These are phyloP conservation scores for Chernovozyma sophiae-reginae DNA, from an alignment of 1,139 yeast species.

Conservation along the genomic window DNA sequence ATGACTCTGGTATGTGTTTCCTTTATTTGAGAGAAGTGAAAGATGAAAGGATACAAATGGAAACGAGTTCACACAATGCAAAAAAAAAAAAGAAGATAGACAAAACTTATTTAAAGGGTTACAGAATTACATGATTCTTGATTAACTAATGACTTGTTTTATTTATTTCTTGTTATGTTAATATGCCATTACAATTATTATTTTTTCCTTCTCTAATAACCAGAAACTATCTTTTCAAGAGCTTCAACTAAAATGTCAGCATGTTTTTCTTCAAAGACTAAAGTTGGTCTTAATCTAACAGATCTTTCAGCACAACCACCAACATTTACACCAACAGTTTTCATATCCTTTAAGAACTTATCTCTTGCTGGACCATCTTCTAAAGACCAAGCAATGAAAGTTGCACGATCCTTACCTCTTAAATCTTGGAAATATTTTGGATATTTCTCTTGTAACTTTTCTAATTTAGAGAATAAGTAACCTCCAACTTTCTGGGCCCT, in stretches of 20 bases:
- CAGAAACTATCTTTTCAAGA: slow-evolving; percentile 45
- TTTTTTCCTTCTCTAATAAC: too few species aligned
- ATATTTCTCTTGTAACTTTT: slow-evolving; percentile 45
- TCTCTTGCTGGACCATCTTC: slow-evolving; percentile 52
- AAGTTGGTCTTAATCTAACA: slow-evolving; percentile 73
- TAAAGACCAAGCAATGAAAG: slow-evolving; percentile 77
- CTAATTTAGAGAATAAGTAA: slow-evolving; percentile 54
- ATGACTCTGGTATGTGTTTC: too few species aligned
- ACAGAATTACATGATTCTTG: too few species aligned
- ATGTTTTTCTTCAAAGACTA: slow-evolving; percentile 71
- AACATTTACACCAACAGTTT: slow-evolving; percentile 62
- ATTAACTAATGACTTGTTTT: too few species aligned
- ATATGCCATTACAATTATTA: too few species aligned
- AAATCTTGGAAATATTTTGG: slow-evolving; percentile 51
- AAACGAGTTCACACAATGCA: too few species aligned
- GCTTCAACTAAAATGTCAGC: slow-evolving; percentile 60
- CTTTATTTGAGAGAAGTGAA: too few species aligned
- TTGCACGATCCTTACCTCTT: slow-evolving; percentile 73
- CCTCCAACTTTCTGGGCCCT: slow-evolving; percentile 59
- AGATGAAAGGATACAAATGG: too few species aligned
- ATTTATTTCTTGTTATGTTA: too few species aligned
- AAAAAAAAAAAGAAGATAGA: too few species aligned
- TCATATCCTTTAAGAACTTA: slow-evolving; percentile 53
- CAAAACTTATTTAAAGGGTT: background rate
- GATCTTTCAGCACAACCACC: slow-evolving; percentile 79